phyloP scores from a whole-genome alignment of 2,329 filamentous ascomycete genomes.

The Alternaria sp. region DNA sequence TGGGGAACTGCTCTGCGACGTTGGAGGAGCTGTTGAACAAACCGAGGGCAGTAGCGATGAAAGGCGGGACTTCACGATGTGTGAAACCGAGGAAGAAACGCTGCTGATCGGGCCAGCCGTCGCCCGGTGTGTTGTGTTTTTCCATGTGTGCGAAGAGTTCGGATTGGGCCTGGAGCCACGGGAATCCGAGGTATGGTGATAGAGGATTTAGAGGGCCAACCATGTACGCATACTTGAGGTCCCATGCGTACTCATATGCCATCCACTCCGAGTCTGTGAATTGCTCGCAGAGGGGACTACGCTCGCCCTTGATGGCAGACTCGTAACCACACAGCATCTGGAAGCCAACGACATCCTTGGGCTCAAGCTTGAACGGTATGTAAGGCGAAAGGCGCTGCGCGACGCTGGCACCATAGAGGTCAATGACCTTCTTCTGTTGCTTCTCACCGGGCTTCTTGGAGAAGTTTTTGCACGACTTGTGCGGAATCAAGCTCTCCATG shows the following conservation, averaged over 20 bases:
- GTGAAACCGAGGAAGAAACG: constrained; percentile 73
- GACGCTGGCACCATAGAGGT: constrained; percentile 38
- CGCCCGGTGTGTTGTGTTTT: constrained; percentile 53
- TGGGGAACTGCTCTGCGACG: constrained; percentile 68
- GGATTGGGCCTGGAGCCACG: constrained; percentile 70
- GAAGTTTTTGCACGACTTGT: constrained; percentile 49
- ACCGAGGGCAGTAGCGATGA: constrained; percentile 70
- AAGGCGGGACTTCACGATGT: constrained; percentile 72
- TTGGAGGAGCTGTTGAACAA: constrained; percentile 74
- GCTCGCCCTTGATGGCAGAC: constrained; percentile 66
- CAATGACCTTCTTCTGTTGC: constrained; percentile 42
- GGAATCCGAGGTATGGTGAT: constrained; percentile 67
- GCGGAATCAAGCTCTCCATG: constrained; percentile 46
- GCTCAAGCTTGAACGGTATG: constrained; percentile 65
- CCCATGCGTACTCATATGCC: constrained; percentile 69
- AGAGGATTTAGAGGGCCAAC: constrained; percentile 67
- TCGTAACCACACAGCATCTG: constrained; percentile 72
- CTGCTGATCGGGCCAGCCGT: constrained; percentile 53
- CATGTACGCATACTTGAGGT: constrained; percentile 70
- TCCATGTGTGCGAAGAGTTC: constrained; percentile 40
- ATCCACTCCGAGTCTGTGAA: constrained; percentile 71
- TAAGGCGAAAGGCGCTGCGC: constrained; percentile 36
- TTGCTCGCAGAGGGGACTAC: constrained; percentile 65
- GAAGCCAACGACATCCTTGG: constrained; percentile 69
- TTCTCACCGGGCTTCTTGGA: constrained; percentile 43